Evolutionary conservation across 139 green algal species (phyloP).

Genomic region (Ettlia oleoabundans): DNA sequence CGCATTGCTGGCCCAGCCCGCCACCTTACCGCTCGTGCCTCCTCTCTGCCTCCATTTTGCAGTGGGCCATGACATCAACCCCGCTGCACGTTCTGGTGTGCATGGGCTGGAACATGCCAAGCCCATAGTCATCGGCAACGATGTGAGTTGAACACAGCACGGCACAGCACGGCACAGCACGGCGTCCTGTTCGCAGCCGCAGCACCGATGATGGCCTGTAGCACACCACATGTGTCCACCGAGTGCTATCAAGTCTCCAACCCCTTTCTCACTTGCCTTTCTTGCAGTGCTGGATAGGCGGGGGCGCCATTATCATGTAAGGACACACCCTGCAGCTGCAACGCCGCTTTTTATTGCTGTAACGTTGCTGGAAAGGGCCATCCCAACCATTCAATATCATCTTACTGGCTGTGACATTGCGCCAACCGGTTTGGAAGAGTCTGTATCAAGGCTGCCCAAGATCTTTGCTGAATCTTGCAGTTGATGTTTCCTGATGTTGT

Average conservation of each 20-base stretch:
- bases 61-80: slow-evolving; percentile 27
- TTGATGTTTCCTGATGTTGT: not conserved
- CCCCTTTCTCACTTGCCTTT: not conserved
- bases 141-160: no score
- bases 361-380: no score
- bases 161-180: no score
- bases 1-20: no score
- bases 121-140: slow-evolving; percentile 54
- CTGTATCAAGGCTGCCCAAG: no score
- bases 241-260: no score
- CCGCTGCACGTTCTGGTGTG: slow-evolving; percentile 3
- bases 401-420: not conserved
- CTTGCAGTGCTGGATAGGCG: slow-evolving; percentile 49
- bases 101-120: slow-evolving; percentile 48
- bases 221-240: no score
- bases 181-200: no score
- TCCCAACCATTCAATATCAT: not conserved
- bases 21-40: not conserved
- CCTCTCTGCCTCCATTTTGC: not conserved
- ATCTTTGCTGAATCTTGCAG: no score
- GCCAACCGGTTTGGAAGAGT: no score
- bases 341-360: not conserved
- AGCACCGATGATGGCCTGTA: no score
- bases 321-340: not conserved
- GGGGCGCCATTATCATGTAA: slow-evolving; percentile 46